Evolutionary conservation across 163 green algal genomes (phyloP).

Genomic region (Trebouxia gelatinosa): DNA sequence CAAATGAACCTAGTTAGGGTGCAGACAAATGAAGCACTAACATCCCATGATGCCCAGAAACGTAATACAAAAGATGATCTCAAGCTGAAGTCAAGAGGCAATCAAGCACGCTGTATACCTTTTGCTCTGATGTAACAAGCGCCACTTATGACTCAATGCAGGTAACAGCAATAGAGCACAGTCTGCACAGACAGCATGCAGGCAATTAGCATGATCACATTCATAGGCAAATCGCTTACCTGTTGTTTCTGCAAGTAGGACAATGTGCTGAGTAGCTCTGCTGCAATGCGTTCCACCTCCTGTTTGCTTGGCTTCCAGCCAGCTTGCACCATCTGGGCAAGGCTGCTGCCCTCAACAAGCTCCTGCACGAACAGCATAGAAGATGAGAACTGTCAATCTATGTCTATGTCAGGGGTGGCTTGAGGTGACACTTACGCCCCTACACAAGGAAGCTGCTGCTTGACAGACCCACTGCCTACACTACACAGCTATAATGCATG

Average conservation of each 20-base stretch:
- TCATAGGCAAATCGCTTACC: not conserved
- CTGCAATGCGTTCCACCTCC: constrained; percentile 62
- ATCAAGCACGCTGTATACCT: not conserved
- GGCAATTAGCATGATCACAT: not conserved
- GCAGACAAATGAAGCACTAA: not conserved
- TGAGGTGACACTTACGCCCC: no score
- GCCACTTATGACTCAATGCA: not conserved
- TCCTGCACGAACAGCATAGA: constrained; percentile 71
- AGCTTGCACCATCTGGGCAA: constrained; percentile 69
- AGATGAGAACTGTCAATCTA: no score
- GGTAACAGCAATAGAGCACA: not conserved
- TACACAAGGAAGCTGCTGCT: no score
- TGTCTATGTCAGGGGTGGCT: no score
- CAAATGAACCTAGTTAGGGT: no score
- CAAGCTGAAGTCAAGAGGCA: not conserved
- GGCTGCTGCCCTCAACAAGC: constrained; percentile 69
- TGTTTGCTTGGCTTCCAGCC: constrained; percentile 59
- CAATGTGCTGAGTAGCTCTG: constrained; percentile 62
- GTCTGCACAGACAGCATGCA: not conserved
- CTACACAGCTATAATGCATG: no score
- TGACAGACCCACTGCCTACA: no score
- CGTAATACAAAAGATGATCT: not conserved
- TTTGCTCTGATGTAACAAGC: not conserved
- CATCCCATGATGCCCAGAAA: not conserved
- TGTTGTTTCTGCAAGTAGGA: constrained; percentile 8